Conservation (phyloP, 352 stramenopile genomes). For the Globisporangium carolinianum region DNA sequence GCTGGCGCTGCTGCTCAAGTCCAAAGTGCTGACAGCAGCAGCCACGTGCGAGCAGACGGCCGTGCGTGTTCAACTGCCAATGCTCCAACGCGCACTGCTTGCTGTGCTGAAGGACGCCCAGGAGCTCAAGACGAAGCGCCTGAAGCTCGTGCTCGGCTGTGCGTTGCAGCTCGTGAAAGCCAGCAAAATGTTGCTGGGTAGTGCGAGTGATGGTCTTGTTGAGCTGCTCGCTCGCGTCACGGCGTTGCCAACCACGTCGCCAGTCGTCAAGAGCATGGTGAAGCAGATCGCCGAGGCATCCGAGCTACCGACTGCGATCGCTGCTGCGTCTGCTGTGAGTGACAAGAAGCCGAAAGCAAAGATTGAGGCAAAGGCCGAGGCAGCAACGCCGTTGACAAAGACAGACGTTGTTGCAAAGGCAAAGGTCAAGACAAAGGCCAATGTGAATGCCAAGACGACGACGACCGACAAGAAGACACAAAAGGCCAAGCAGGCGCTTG, state of each 20-base stretch:
- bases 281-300: slow-evolving; percentile 50
- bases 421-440: slow-evolving; percentile 9
- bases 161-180: slow-evolving; percentile 63
- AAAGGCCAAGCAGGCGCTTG: slow-evolving; percentile 7
- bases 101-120: slow-evolving; percentile 25
- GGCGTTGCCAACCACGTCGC: slow-evolving; percentile 22
- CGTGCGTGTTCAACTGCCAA: slow-evolving; percentile 23
- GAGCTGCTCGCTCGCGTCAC: slow-evolving; percentile 36
- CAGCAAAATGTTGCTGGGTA: slow-evolving; percentile 23
- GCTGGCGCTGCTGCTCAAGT: slow-evolving; percentile 52
- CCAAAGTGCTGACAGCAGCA: slow-evolving; percentile 36
- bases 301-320: slow-evolving; percentile 1
- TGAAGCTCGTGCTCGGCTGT: slow-evolving; percentile 66
- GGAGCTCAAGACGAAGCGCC: slow-evolving; percentile 65
- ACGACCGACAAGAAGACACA: slow-evolving; percentile 7
- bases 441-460: slow-evolving; percentile 1
- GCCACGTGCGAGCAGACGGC: slow-evolving; percentile 24
- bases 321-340: slow-evolving; percentile 8
- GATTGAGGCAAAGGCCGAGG: slow-evolving; percentile 1
- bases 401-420: too few relatives aligned
- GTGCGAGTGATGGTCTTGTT: slow-evolving; percentile 9
- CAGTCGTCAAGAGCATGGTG: slow-evolving; percentile 67
- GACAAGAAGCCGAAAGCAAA: slow-evolving; percentile 12
- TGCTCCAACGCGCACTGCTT: slow-evolving; percentile 40
- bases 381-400: slow-evolving; percentile 4